Base-by-base conservation (phyloP, 371 early-diverging fungal species). In the Mucor velutinosus region DNA sequence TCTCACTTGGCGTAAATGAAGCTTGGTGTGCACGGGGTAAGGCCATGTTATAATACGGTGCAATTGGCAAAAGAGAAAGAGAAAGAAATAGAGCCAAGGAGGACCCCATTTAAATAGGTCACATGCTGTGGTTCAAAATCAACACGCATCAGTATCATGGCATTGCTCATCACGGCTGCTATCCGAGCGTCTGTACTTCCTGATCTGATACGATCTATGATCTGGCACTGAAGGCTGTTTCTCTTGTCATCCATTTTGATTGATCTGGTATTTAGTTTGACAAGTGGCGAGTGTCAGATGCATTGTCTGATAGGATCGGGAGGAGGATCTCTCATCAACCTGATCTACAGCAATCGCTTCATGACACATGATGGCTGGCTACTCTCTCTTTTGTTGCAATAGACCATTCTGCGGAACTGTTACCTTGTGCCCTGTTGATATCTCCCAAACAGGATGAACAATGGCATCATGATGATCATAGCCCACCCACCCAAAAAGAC, bases 1-100 rank as follows among this genome's bases (percentile, higher is more conserved):
- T 87, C 79, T 96, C 95, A 11, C 85, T 83, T 35, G 94, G 93
- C 0, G 93, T 87, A 57, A 94, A 86, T 32, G 89, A 84, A 56
- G 76, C 71, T 56, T 79, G 83, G 57, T 89, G 84, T 45, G 82
- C 73, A 37, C 75, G 76, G 6, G 89, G 88, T 67, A 89, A 72
- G 53, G 91, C 89, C 92, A 92, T 92, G 27, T 33, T 64, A n/a
- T n/a, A 62, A 17, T 7, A 7, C 3, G 21, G 21, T 21, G 11
- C 0, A 45, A 43, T 25, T 27, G 23, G 27, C 10, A 53, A 25
- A 25, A 12, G 14, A 15, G 27, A 27, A 21, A n/a, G n/a, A n/a
- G n/a, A n/a, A n/a, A n/a, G n/a, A n/a, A 3, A 27, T 6, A 12
- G 10, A 25, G 25, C 8, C 49, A 25, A 51, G 11, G 2, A 51